phyloP scores from a whole-genome alignment of 176 grass and related monocot genomes.

The Carex scoparia region DNA sequence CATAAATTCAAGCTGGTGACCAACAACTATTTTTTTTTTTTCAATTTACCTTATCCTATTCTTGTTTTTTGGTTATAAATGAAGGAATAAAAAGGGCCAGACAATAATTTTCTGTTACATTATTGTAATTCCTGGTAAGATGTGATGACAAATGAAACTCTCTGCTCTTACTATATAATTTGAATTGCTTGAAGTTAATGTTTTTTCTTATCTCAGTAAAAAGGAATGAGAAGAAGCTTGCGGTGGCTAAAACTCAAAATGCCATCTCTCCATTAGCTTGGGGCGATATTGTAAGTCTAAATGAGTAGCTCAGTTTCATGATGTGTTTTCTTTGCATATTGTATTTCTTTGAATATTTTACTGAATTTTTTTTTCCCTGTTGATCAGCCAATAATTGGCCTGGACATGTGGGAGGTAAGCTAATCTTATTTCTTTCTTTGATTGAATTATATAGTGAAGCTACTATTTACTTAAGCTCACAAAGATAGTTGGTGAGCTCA shows the following conservation, averaged over 20 bases:
- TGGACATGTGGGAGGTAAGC: conserved; percentile 97
- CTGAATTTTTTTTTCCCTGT: conserved; percentile 30
- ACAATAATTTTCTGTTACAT: background rate
- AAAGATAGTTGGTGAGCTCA: too few relatives aligned
- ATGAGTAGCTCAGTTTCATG: conserved; percentile 1
- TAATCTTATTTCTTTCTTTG: background rate
- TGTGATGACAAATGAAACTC: background rate
- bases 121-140: background rate
- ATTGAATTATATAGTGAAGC: background rate
- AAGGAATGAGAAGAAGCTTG: conserved; percentile 56
- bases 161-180: background rate
- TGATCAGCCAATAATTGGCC: conserved; percentile 73
- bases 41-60: background rate
- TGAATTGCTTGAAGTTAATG: background rate
- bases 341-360: conserved; percentile 10
- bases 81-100: background rate
- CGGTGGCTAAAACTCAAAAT: conserved; percentile 65
- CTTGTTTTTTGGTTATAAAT: background rate
- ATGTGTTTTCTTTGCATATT: background rate
- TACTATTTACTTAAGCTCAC: too few relatives aligned
- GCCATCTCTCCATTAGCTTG: conserved; percentile 78
- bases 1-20: background rate
- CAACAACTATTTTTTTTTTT: background rate
- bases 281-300: conserved; percentile 75
- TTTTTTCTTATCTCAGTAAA: conserved; percentile 48